Evolutionary conservation across 1,284 basidiomycete species (phyloP).

Genomic region (Irpex sp.): DNA sequence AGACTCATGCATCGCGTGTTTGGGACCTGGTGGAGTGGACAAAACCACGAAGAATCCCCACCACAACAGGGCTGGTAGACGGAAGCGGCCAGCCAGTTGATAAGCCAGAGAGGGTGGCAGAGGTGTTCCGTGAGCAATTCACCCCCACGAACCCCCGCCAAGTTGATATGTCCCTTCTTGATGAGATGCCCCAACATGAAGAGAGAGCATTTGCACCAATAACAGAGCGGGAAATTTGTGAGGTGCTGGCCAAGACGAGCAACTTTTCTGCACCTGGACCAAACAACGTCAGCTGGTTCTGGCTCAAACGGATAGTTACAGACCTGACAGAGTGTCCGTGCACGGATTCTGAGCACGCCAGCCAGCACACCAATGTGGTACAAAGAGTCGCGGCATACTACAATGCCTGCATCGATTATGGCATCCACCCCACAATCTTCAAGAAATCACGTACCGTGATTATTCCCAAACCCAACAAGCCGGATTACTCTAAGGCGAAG

Average conservation of each 20-base stretch:
- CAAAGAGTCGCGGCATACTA: neutral
- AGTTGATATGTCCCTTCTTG: neutral
- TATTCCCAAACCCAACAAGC: neutral
- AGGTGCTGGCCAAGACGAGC: neutral
- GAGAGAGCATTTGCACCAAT: neutral
- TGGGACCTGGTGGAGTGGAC: neutral
- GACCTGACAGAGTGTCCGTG: neutral
- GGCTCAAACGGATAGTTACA: neutral
- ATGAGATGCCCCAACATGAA: neutral
- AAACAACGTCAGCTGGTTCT: neutral
- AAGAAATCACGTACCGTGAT: neutral
- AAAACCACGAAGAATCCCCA: neutral
- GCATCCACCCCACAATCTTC: neutral
- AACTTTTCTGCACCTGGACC: neutral
- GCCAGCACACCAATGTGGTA: neutral
- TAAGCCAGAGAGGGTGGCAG: neutral
- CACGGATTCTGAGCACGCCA: neutral
- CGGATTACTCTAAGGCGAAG: neutral
- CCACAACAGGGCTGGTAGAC: neutral
- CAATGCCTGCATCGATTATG: neutral
- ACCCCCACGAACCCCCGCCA: neutral
- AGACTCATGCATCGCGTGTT: neutral
- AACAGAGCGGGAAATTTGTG: neutral
- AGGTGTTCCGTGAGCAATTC: neutral
- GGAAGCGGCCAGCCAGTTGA: neutral